These are phyloP conservation scores for Ceratocystis cubensis DNA, from an alignment of 2,329 filamentous ascomycete genomes.

Conservation along the genomic window DNA sequence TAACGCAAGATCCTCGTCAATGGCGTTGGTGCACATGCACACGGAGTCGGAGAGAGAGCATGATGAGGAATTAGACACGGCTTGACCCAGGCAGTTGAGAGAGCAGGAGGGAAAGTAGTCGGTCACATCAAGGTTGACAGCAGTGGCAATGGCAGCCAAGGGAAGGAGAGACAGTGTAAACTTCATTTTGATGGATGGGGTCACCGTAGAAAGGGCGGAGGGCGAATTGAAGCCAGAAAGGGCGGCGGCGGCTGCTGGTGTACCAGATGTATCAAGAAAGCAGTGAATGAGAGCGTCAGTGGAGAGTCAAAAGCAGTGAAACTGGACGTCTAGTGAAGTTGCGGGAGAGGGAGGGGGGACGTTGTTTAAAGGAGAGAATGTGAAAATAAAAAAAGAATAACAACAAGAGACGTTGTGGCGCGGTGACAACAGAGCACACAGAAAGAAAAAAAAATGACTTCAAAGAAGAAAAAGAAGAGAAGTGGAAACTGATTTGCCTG, in stretches of 20 bases:
- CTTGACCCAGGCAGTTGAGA: conserved; percentile 28
- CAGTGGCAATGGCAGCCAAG: conserved; percentile 29
- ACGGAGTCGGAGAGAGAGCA: conserved; percentile 28
- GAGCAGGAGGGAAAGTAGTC: conserved; percentile 33
- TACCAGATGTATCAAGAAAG: background rate
- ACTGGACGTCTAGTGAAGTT: background rate
- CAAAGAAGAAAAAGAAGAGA: background rate
- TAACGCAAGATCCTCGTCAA: conserved; percentile 28
- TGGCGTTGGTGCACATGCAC: conserved; percentile 29
- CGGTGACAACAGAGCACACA: background rate
- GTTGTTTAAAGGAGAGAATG: background rate
- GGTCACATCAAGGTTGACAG: conserved; percentile 26
- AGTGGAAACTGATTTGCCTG: background rate
- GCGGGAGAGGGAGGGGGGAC: background rate
- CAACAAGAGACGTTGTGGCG: background rate
- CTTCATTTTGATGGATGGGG: conserved; percentile 30
- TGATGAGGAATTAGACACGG: conserved; percentile 26
- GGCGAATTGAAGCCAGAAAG: background rate
- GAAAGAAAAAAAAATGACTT: background rate
- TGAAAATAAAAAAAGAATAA: background rate
- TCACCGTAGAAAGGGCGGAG: background rate
- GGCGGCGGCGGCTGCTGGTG: background rate
- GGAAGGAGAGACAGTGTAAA: conserved; percentile 27
- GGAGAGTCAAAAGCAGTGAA: background rate
- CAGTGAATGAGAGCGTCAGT: background rate